These are phyloP conservation scores for Fragilaria crotonensis DNA, from an alignment of 108 stramenopile species.

Conservation along the genomic window DNA sequence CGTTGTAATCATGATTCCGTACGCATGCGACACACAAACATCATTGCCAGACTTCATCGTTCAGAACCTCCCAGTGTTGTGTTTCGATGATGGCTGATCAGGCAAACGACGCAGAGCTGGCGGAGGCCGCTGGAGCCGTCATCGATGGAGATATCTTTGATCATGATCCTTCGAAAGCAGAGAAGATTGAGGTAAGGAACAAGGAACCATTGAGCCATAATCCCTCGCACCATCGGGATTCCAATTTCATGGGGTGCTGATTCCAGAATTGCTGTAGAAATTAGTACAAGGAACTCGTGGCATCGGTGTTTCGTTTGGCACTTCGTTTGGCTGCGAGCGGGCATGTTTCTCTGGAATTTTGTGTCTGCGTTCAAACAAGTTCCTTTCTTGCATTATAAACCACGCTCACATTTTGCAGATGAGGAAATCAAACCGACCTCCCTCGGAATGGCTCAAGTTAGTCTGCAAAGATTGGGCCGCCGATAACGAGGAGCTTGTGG, in stretches of 20 bases:
- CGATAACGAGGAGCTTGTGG: slow-evolving; percentile 36
- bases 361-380: too few relatives aligned
- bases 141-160: slow-evolving; percentile 15
- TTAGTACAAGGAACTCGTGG: neutral
- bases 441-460: slow-evolving; percentile 68
- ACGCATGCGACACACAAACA: too few relatives aligned
- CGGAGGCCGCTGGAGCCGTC: slow-evolving; percentile 1
- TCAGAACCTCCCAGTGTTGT: too few relatives aligned
- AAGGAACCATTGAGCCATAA: slow-evolving; percentile 1
- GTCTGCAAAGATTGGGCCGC: slow-evolving; percentile 63
- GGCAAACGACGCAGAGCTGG: neutral
- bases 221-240: neutral
- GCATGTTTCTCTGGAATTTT: too few relatives aligned
- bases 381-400: neutral
- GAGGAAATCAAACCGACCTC: slow-evolving; percentile 53
- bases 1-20: neutral
- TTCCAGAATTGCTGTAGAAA: slow-evolving; percentile 2
- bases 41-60: too few relatives aligned
- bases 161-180: slow-evolving; percentile 19
- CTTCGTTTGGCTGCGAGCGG: too few relatives aligned
- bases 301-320: neutral
- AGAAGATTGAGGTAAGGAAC: slow-evolving; percentile 15
- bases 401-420: slow-evolving; percentile 49
- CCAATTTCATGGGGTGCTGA: neutral
- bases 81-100: neutral